These are phyloP conservation scores for Murraya koenigii DNA, from an alignment of 345 rosid species.

Conservation along the genomic window DNA sequence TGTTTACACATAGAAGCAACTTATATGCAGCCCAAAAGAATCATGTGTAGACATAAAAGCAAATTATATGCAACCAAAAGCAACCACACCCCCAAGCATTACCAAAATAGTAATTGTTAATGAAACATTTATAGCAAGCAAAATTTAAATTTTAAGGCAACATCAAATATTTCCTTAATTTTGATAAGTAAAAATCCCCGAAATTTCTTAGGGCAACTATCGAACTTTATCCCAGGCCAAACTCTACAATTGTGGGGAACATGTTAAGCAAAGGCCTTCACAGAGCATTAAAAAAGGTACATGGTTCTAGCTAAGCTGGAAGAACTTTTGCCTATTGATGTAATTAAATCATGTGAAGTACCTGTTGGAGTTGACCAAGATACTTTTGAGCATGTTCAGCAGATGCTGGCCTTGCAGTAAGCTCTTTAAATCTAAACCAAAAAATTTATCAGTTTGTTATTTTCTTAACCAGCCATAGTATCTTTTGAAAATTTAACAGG, in stretches of 20 bases:
- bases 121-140: neutral
- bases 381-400: conserved; percentile 55
- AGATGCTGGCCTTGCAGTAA: conserved; percentile 78
- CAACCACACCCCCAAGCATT: neutral
- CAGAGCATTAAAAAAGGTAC: neutral
- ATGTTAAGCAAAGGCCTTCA: neutral
- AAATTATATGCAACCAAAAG: too few relatives aligned
- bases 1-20: neutral
- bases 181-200: neutral
- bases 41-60: neutral
- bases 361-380: conserved; percentile 71
- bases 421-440: conserved; percentile 66
- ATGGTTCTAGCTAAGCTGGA: neutral
- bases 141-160: neutral
- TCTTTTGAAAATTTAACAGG: neutral
- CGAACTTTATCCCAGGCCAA: neutral
- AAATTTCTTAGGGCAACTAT: neutral
- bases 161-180: neutral
- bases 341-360: conserved; percentile 27
- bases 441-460: neutral
- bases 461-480: neutral
- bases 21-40: neutral
- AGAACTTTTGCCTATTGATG: neutral
- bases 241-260: neutral
- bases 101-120: too few relatives aligned